phyloP scores from a whole-genome alignment of 1,139 yeast genomes.

The Yarrowia galli region DNA sequence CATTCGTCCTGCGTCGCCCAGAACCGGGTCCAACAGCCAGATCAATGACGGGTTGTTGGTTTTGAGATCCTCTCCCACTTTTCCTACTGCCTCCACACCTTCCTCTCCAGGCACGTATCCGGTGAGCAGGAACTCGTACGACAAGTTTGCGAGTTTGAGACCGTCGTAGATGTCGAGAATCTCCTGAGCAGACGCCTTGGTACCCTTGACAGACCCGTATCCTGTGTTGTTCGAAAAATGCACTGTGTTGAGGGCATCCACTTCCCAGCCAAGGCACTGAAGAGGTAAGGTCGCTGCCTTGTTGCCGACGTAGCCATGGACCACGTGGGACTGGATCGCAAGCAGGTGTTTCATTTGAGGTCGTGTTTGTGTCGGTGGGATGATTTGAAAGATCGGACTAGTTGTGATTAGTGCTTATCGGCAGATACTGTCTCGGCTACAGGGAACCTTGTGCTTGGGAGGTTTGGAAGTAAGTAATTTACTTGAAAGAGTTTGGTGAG shows the following conservation, averaged over 20 bases:
- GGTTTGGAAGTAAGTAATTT: neutral
- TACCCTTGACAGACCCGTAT: conserved; percentile 65
- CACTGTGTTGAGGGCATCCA: conserved; percentile 79
- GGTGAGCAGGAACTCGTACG: conserved; percentile 68
- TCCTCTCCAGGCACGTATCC: conserved; percentile 75
- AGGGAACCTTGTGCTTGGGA: neutral
- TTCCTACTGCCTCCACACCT: conserved; percentile 59
- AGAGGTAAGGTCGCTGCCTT: conserved; percentile 81
- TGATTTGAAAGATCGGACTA: too few relatives aligned
- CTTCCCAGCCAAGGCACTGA: conserved; percentile 83
- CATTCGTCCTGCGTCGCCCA: conserved; percentile 88
- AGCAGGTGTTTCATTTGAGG: conserved; percentile 49
- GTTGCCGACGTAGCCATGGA: conserved; percentile 87
- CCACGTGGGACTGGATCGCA: conserved; percentile 80
- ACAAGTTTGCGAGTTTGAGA: conserved; percentile 54
- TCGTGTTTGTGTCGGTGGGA: neutral
- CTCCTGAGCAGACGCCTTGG: conserved; percentile 54
- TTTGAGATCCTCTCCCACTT: conserved; percentile 52
- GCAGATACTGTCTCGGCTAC: neutral
- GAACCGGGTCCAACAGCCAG: conserved; percentile 88
- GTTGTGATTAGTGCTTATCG: conserved; percentile 6
- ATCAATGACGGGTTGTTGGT: conserved; percentile 46
- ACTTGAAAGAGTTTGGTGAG: too few relatives aligned
- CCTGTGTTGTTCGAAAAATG: conserved; percentile 84
- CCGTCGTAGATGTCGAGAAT: conserved; percentile 58